Evolutionary conservation across 345 rosid genomes (phyloP), one percentile per base, ranked within the genome.

Genomic region (Aethionema arabicum): DNA sequence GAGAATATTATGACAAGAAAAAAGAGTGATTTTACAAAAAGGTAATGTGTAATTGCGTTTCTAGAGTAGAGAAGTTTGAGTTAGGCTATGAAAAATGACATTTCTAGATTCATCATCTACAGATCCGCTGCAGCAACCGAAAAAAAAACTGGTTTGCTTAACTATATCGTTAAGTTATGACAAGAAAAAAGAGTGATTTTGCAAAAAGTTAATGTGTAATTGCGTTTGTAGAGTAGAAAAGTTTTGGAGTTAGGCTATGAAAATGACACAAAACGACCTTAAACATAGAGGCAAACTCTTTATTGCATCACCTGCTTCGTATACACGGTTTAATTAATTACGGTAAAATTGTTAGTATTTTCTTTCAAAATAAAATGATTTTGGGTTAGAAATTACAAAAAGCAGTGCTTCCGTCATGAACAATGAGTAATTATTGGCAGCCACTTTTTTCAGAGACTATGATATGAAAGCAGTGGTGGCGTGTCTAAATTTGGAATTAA

Each of bases 401-500:
- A 52, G 56, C 12, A 53, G 16, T 12, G 70, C n/a, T 39, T 70
- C 27, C 66, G 65, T 71, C 43, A 63, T 57, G 57, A 62, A 32
- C 40, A 47, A 62, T 62, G 50, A 62, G 36, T 68, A 50, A 29
- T 21, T 21, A 21, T 50, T 42, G 15, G 59, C 21, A 12, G 0
- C 13, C 8, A 11, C 65, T 68, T 68, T 67, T 67, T 43, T 52
- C 72, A 59, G 53, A 68, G 39, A 40, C 15, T 59, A 67, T 67
- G 60, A 67, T 67, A 67, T 41, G 32, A 59, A 59, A 42, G 32
- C 13, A 59, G 66, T 59, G 54, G 72, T 51, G 57, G 32, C 40
- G 21, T 31, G 56, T 10, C 5, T 47, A 10, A 13, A 36, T 61
- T 38, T 54, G 32, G 29, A 29, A 42, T 42, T 12, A 15, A 30